Evolutionary conservation across 352 stramenopile genomes (phyloP).

Genomic region (Phytophthora litchii): DNA sequence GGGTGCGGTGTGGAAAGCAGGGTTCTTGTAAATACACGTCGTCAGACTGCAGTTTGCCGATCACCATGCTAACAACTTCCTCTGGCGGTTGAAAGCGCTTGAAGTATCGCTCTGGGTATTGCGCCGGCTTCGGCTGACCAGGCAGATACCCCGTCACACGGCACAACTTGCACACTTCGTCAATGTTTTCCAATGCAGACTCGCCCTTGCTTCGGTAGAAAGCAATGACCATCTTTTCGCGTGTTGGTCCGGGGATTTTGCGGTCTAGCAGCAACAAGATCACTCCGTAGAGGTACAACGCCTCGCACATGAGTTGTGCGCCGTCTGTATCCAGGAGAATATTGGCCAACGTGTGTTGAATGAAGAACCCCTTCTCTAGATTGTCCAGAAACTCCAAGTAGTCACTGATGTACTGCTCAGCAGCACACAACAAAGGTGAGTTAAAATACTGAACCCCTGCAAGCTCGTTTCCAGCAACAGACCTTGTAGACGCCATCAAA

Average conservation of each 20-base stretch:
- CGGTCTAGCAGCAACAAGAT: conserved; percentile 95
- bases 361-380: conserved; percentile 94
- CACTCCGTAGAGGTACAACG: conserved; percentile 94
- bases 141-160: conserved; percentile 91
- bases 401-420: conserved; percentile 88
- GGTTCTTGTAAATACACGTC: conserved; percentile 94
- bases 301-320: conserved; percentile 94
- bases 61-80: conserved; percentile 92
- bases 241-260: conserved; percentile 86
- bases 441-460: not conserved
- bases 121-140: conserved; percentile 78
- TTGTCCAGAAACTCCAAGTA: conserved; percentile 93
- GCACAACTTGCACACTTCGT: conserved; percentile 92
- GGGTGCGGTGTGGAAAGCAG: conserved; percentile 92
- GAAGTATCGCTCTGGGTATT: conserved; percentile 90
- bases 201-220: conserved; percentile 90
- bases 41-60: conserved; percentile 93
- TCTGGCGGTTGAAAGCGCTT: conserved; percentile 88
- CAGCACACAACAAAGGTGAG: conserved; percentile 2
- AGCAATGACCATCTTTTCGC: conserved; percentile 93
- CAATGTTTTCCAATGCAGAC: conserved; percentile 89
- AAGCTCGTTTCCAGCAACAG: not conserved
- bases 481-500: conserved; percentile 91
- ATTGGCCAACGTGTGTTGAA: conserved; percentile 94
- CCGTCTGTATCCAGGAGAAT: conserved; percentile 94